Evolutionary conservation across 2,329 filamentous ascomycete genomes (phyloP).

Genomic region (Colletotrichum abscissum): DNA sequence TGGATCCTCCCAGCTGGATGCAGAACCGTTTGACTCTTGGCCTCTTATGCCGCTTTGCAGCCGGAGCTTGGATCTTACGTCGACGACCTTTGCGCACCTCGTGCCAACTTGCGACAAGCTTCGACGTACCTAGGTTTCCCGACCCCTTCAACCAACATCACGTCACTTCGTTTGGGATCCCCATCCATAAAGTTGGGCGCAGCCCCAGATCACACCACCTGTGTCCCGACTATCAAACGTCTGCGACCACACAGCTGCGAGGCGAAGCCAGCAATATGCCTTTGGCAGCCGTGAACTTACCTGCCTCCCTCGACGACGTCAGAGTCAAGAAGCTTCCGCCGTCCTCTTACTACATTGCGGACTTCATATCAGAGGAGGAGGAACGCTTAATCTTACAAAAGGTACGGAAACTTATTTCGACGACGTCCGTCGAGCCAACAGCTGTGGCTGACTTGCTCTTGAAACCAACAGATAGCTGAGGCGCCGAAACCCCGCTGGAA

Average conservation of each 20-base stretch:
- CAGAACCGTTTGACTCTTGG: constrained; percentile 25
- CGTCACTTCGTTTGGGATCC: background rate
- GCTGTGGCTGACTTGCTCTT: background rate
- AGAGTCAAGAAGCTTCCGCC: constrained; percentile 68
- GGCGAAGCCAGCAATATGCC: constrained; percentile 12
- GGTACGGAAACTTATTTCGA: constrained; percentile 53
- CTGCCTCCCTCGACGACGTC: constrained; percentile 60
- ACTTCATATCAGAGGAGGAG: constrained; percentile 84
- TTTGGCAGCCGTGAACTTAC: constrained; percentile 44
- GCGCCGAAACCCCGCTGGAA: constrained; percentile 86
- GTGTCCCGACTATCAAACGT: constrained; percentile 5
- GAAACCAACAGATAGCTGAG: constrained; percentile 64
- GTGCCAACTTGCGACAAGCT: constrained; percentile 11
- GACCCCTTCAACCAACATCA: background rate
- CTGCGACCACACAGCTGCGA: background rate
- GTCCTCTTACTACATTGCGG: constrained; percentile 83
- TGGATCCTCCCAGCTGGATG: constrained; percentile 13
- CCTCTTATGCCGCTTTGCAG: background rate
- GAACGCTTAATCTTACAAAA: constrained; percentile 78
- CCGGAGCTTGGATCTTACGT: constrained; percentile 18
- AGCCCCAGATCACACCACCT: background rate
- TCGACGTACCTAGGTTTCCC: background rate
- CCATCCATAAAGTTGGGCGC: constrained; percentile 11
- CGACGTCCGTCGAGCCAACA: background rate
- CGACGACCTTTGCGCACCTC: constrained; percentile 5